Percentiles rank a stretch among this genome's conserved stretches.
These are phyloP conservation scores for Candida easanensis DNA, from an alignment of 805 yeast genomes.

Conservation along the genomic window DNA sequence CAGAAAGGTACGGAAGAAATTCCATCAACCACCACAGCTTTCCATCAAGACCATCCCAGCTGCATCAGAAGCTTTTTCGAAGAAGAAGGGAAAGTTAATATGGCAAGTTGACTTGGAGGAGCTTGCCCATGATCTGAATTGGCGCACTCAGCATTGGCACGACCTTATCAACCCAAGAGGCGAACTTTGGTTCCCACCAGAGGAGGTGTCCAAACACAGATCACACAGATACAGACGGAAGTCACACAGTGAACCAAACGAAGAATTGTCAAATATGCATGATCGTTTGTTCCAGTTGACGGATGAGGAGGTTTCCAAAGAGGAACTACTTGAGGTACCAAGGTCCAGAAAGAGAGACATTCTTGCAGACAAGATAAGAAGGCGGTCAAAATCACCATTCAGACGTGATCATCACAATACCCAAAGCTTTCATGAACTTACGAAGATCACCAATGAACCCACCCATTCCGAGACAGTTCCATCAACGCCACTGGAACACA, in stretches of 20 bases:
- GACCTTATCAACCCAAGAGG: constrained; percentile 46
- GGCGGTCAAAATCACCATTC: constrained; percentile 26
- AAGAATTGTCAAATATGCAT: constrained; percentile 17
- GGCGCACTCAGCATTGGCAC: constrained; percentile 57
- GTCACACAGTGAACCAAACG: not conserved
- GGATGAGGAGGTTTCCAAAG: constrained; percentile 14
- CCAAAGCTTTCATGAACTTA: not conserved
- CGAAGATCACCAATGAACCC: constrained; percentile 4
- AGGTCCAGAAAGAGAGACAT: constrained; percentile 18
- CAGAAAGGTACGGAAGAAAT: constrained; percentile 53
- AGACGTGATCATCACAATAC: constrained; percentile 7
- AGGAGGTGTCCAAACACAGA: constrained; percentile 8
- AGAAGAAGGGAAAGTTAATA: constrained; percentile 41
- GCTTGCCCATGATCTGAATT: constrained; percentile 49
- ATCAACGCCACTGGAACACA: not conserved
- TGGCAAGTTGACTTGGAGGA: constrained; percentile 71
- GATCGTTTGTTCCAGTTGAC: constrained; percentile 22
- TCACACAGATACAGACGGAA: constrained; percentile 7
- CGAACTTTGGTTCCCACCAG: constrained; percentile 48
- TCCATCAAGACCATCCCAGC: constrained; percentile 50
- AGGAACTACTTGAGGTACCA: constrained; percentile 15
- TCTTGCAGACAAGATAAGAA: constrained; percentile 18
- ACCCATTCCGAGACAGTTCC: not conserved
- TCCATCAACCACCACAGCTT: constrained; percentile 45
- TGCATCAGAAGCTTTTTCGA: constrained; percentile 64